Base-by-base conservation (phyloP, 768 basidiomycete genomes). In the Suillus subluteus region DNA sequence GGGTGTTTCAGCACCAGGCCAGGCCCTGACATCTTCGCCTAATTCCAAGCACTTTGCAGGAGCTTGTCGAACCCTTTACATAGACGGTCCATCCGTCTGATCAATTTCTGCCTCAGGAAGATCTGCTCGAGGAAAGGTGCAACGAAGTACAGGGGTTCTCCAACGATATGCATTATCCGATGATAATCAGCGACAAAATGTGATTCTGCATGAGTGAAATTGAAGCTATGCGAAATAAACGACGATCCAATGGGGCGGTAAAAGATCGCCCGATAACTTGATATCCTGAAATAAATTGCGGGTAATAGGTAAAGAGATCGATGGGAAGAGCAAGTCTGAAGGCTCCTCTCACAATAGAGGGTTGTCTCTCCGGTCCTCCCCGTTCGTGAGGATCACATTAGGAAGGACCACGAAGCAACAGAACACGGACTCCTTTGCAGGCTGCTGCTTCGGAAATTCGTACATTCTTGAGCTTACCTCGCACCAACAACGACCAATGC, bases 321-420 rank as follows among this genome's bases (percentile, higher is more conserved):
- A 81, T 70, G 12, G 37, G 37, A 37, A 37, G 37, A 37, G 9
- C 37, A 37, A 37, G 37, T 37, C 37, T 37, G 37, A 11, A 37
- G 37, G 9, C 37, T 37, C 9, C 37, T 9, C 9, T 37, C 37
- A 9, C 37, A 37, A 37, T 37, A 37, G 37, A 37, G 37, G 37
- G 4, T 37, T 37, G 37, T 37, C 37, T 37, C 35, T 37, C 37
- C 9, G 4, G 9, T 37, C 38, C 59, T 77, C 78, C 7, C 79
- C 80, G 66, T 81, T 80, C 37, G 77, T 77, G 62, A 79, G 73
- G 65, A 80, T 71, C 23, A 81, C 74, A 52, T 80, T 82, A 18
- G 78, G 68, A 40, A 70, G 67, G 23, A 78, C 75, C 18, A 79
- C 71, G 61, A 81, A 74, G 13, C 75, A 74, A 67, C 78, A 79